Conservation (phyloP, 768 basidiomycete species). For the Tulasnella sp. region DNA sequence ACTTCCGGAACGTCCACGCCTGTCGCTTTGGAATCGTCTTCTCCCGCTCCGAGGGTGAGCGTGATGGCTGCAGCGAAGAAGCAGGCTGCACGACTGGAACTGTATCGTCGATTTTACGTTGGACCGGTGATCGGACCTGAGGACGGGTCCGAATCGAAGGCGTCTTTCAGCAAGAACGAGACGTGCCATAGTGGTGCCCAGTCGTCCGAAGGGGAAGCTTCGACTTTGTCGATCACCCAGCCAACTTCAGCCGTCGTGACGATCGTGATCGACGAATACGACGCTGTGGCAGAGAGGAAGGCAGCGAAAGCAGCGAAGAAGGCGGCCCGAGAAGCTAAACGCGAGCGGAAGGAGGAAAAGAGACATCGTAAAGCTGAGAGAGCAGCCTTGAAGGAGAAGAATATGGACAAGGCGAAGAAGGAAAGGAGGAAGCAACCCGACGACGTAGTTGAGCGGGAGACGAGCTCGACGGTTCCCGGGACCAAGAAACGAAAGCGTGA, state of each 20-base stretch:
- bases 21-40: slow-evolving; percentile 23
- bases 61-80: slow-evolving; percentile 58
- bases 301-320: background rate
- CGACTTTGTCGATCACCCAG: background rate
- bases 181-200: background rate
- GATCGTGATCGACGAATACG: background rate
- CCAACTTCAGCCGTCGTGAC: background rate
- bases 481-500: background rate
- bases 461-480: background rate
- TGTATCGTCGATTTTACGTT: slow-evolving; percentile 75
- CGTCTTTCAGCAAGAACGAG: background rate
- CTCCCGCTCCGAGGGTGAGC: slow-evolving; percentile 29
- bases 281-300: background rate
- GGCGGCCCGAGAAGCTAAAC: background rate
- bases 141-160: background rate
- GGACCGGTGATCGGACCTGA: slow-evolving; percentile 39
- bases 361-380: background rate
- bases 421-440: background rate
- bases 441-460: background rate
- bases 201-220: background rate
- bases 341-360: background rate
- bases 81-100: slow-evolving; percentile 57
- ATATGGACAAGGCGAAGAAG: background rate
- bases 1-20: slow-evolving; percentile 30
- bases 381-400: background rate